These are phyloP conservation scores for Polytrichum commune DNA, from an alignment of 225 moss, liverwort and hornwort species.

Conservation along the genomic window DNA sequence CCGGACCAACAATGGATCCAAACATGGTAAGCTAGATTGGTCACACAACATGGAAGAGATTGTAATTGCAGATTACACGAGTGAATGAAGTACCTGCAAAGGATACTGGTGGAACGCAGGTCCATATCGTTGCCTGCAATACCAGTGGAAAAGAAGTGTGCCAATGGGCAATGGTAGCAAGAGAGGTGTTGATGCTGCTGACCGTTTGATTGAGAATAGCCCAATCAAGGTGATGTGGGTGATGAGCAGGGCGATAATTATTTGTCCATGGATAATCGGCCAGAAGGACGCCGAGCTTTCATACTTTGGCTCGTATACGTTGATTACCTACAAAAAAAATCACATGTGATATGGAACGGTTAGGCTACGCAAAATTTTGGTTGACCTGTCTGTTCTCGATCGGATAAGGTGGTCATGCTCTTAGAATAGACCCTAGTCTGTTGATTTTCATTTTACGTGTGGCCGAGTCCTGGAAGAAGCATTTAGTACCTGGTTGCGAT, in stretches of 20 bases:
- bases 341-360: neutral
- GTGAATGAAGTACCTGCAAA: conserved; percentile 46
- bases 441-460: too few relatives aligned
- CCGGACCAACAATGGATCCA: too few relatives aligned
- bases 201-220: conserved; percentile 79
- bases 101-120: conserved; percentile 68
- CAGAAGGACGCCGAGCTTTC: conserved; percentile 81
- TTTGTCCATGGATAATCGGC: conserved; percentile 73
- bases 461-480: neutral
- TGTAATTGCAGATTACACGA: neutral
- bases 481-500: conserved; percentile 69
- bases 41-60: neutral
- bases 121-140: conserved; percentile 68
- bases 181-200: conserved; percentile 73
- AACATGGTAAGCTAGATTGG: neutral
- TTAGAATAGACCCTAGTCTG: too few relatives aligned
- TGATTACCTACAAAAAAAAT: conserved; percentile 52
- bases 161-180: conserved; percentile 70
- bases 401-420: too few relatives aligned
- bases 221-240: conserved; percentile 88
- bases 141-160: conserved; percentile 70
- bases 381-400: too few relatives aligned
- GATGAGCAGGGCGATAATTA: conserved; percentile 64
- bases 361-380: too few relatives aligned
- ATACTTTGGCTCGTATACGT: conserved; percentile 74